Conservation (phyloP, 164 flowering plant genomes). For the Annona squamosa region DNA sequence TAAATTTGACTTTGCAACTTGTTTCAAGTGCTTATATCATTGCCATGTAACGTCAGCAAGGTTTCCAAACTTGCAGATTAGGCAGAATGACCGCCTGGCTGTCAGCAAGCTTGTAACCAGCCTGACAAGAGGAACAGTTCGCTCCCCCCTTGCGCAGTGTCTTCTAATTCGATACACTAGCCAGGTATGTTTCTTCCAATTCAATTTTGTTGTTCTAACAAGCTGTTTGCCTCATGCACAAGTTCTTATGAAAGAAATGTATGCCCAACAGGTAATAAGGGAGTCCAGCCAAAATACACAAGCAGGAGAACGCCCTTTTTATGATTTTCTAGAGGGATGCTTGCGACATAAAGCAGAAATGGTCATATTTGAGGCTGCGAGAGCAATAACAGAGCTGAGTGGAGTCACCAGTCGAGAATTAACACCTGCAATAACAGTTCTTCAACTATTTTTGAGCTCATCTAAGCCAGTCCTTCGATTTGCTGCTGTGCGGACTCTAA, state of each 20-base stretch:
- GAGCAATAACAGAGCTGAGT: conserved; percentile 85
- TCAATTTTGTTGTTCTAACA: not conserved
- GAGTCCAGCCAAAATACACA: conserved; percentile 63
- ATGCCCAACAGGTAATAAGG: conserved; percentile 55
- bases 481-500: conserved; percentile 96
- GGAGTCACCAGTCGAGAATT: conserved; percentile 82
- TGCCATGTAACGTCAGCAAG: not conserved
- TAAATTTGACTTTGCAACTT: not conserved
- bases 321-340: conserved; percentile 89
- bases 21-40: not conserved
- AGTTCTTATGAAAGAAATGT: not conserved
- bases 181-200: conserved; percentile 44
- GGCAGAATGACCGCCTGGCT: conserved; percentile 87
- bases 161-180: conserved; percentile 87
- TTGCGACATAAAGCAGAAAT: conserved; percentile 97
- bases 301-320: conserved; percentile 89
- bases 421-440: conserved; percentile 95
- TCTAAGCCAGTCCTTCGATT: conserved; percentile 94
- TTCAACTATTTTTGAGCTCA: conserved; percentile 87
- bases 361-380: conserved; percentile 98
- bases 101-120: conserved; percentile 93
- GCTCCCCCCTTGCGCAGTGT: conserved; percentile 97
- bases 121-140: conserved; percentile 85
- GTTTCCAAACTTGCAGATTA: conserved; percentile 55
- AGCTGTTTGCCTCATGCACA: not conserved